Conservation (phyloP, 2,329 filamentous ascomycete genomes). For the Fusarium luffae region DNA sequence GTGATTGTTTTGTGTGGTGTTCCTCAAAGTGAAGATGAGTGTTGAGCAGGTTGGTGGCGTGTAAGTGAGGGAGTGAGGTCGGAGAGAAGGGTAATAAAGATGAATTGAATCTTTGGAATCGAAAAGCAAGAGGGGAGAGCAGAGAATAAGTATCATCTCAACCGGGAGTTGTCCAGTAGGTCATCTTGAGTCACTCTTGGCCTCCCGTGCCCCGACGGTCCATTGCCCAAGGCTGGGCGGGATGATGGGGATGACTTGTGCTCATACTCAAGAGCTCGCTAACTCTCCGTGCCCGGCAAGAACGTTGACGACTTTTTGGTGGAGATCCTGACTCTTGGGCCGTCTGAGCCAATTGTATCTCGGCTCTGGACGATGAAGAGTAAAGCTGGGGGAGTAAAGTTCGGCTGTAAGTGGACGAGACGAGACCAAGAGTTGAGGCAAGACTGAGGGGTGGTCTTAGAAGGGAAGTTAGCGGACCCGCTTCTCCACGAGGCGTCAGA, state of each 20-base stretch:
- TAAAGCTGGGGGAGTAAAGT: slow-evolving; percentile 39
- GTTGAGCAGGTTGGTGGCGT: slow-evolving; percentile 3
- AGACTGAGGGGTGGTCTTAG: not conserved
- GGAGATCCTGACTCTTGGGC: slow-evolving; percentile 15
- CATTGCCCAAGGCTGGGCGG: slow-evolving; percentile 30
- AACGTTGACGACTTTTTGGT: slow-evolving; percentile 12
- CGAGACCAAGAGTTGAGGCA: not conserved
- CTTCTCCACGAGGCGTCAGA: slow-evolving; percentile 14
- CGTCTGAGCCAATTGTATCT: not conserved
- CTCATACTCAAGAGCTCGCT: slow-evolving; percentile 15
- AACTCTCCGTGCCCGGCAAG: slow-evolving; percentile 25
- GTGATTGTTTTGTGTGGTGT: slow-evolving; percentile 15
- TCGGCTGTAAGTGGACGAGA: slow-evolving; percentile 15
- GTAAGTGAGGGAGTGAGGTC: slow-evolving; percentile 19
- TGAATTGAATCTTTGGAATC: slow-evolving; percentile 2
- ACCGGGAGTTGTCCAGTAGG: slow-evolving; percentile 32
- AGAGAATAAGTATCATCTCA: slow-evolving; percentile 42
- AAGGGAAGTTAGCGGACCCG: slow-evolving; percentile 29
- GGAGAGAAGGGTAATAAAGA: slow-evolving; percentile 1
- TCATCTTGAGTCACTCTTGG: slow-evolving; percentile 32
- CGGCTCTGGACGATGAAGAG: not conserved
- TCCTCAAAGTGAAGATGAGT: not conserved
- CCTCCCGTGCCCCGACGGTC: slow-evolving; percentile 33
- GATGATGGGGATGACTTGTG: slow-evolving; percentile 2
- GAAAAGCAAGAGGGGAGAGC: slow-evolving; percentile 20